Evolutionary conservation across 345 rosid genomes (phyloP).

Genomic region (Psidium guajava): DNA sequence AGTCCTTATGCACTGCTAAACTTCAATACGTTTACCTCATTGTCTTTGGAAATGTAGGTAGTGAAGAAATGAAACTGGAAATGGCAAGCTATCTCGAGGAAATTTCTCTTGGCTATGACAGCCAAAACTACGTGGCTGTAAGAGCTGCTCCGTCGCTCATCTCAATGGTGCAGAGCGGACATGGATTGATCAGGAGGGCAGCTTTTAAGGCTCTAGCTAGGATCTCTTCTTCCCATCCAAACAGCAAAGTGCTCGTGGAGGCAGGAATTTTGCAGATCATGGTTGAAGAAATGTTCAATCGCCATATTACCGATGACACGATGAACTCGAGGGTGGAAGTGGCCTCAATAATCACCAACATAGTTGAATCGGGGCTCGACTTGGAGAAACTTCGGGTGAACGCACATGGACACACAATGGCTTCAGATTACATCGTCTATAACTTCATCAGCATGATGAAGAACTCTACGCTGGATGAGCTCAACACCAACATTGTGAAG

Average conservation of each 20-base stretch:
- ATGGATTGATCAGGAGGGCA: slow-evolving; percentile 28
- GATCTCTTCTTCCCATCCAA: slow-evolving; percentile 59
- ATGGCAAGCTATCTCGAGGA: slow-evolving; percentile 71
- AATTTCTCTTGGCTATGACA: slow-evolving; percentile 48
- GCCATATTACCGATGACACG: slow-evolving; percentile 36
- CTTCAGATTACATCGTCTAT: slow-evolving; percentile 59
- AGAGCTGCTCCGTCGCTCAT: slow-evolving; percentile 56
- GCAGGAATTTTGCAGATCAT: slow-evolving; percentile 46
- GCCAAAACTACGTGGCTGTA: slow-evolving; percentile 48
- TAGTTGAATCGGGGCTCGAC: slow-evolving; percentile 62
- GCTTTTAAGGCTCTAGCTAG: slow-evolving; percentile 67
- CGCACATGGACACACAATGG: slow-evolving; percentile 47
- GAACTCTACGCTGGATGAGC: slow-evolving; percentile 58
- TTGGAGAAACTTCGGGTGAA: slow-evolving; percentile 42
- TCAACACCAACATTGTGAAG: slow-evolving; percentile 55
- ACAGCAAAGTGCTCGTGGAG: slow-evolving; percentile 42
- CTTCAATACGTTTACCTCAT: background rate
- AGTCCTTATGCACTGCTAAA: background rate
- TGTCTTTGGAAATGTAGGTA: slow-evolving; percentile 28
- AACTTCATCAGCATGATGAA: slow-evolving; percentile 61
- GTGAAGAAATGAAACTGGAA: slow-evolving; percentile 50
- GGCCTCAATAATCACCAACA: slow-evolving; percentile 63
- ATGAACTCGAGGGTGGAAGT: slow-evolving; percentile 62
- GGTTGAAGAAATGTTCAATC: slow-evolving; percentile 64
- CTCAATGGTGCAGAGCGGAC: slow-evolving; percentile 51